phyloP scores from a whole-genome alignment of 768 basidiomycete species.

The Pholiota molesta region DNA sequence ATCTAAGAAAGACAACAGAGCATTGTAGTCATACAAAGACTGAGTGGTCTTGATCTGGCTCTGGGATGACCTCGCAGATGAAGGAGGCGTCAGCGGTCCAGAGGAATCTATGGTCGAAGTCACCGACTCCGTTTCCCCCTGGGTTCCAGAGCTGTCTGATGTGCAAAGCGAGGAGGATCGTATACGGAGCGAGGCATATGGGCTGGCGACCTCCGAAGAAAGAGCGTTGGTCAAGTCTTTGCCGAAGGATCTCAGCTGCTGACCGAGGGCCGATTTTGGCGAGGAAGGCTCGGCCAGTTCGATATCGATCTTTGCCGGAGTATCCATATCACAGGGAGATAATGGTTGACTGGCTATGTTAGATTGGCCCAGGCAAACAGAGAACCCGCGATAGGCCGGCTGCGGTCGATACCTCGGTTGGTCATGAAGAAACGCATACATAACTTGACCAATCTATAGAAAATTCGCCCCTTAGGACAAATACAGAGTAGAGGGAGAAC shows the following conservation, averaged over 20 bases:
- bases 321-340: neutral
- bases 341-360: neutral
- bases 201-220: conserved; percentile 3
- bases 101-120: conserved; percentile 21
- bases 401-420: conserved; percentile 15
- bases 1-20: neutral
- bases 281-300: neutral
- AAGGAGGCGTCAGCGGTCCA: neutral
- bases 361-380: conserved; percentile 10
- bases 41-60: neutral
- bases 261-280: neutral
- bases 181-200: neutral
- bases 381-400: conserved; percentile 25
- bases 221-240: neutral
- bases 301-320: neutral
- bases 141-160: neutral
- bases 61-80: neutral
- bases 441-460: conserved; percentile 27
- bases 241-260: conserved; percentile 1
- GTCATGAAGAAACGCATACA: conserved; percentile 25
- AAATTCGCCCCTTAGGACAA: too few relatives aligned
- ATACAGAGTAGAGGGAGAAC: too few relatives aligned
- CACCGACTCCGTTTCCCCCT: conserved; percentile 15
- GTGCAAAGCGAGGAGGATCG: conserved; percentile 1
- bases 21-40: neutral